Evolutionary conservation across 169 alveolate genomes (phyloP).

Genomic region (Plasmodium sp.): DNA sequence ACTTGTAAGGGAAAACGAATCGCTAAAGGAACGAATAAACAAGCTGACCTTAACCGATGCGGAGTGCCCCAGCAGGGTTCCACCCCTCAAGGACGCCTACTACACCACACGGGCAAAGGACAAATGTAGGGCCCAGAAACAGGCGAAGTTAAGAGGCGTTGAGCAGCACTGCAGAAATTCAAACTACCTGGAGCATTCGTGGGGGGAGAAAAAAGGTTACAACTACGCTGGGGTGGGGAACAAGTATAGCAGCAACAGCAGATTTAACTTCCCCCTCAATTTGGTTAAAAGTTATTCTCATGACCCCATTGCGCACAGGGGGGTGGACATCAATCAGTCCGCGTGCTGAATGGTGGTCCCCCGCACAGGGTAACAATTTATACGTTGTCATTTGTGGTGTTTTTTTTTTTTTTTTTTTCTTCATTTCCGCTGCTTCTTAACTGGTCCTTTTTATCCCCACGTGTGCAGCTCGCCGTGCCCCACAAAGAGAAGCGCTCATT

Average conservation of each 20-base stretch:
- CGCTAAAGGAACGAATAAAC: conserved; percentile 28
- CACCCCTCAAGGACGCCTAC: background rate
- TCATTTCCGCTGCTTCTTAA: background rate
- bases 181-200: background rate
- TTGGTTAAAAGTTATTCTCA: conserved; percentile 14
- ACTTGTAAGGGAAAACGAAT: conserved; percentile 21
- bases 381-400: background rate
- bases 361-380: background rate
- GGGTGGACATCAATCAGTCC: background rate
- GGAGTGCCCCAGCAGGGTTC: background rate
- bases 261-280: conserved; percentile 55
- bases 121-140: background rate
- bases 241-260: conserved; percentile 25
- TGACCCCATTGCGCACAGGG: background rate
- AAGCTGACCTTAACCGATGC: background rate
- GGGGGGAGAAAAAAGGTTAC: background rate
- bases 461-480: background rate
- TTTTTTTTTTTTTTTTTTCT: too few relatives aligned
- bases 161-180: background rate
- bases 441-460: background rate
- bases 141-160: background rate
- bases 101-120: background rate
- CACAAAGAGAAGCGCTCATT: background rate
- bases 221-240: background rate
- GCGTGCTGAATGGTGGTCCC: background rate